These are phyloP conservation scores for Marchantia paleacea DNA, from an alignment of 225 moss, liverwort and hornwort species.

Conservation along the genomic window DNA sequence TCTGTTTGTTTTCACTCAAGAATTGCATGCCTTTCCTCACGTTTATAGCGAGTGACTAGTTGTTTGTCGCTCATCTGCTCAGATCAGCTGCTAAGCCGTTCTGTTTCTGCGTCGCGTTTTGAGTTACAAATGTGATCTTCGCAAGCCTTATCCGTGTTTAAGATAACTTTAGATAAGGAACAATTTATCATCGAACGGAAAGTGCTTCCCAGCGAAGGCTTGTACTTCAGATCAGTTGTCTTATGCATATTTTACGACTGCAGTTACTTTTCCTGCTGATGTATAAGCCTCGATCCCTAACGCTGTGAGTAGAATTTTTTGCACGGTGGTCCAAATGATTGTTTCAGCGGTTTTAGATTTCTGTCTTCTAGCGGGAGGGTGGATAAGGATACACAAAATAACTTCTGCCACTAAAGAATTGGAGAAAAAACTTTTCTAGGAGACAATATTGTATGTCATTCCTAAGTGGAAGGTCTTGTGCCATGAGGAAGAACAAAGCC, in stretches of 20 bases:
- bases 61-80: neutral
- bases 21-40: neutral
- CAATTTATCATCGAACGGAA: neutral
- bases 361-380: too few relatives aligned
- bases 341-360: too few relatives aligned
- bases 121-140: neutral
- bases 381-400: too few relatives aligned
- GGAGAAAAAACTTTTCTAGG: too few relatives aligned
- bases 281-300: too few relatives aligned
- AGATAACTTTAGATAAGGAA: neutral
- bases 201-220: neutral
- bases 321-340: too few relatives aligned
- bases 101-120: neutral
- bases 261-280: neutral
- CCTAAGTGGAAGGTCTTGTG: too few relatives aligned
- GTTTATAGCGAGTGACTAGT: neutral
- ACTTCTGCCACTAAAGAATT: too few relatives aligned
- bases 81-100: neutral
- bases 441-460: too few relatives aligned
- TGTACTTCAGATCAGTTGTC: neutral
- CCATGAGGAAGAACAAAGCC: too few relatives aligned
- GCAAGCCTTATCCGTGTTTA: neutral
- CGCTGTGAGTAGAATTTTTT: too few relatives aligned
- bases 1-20: neutral
- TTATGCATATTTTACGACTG: neutral